Evolutionary conservation across 139 green algal species (phyloP), one percentile per base, ranked within the genome.

Genomic region (Picochlorum sp.): DNA sequence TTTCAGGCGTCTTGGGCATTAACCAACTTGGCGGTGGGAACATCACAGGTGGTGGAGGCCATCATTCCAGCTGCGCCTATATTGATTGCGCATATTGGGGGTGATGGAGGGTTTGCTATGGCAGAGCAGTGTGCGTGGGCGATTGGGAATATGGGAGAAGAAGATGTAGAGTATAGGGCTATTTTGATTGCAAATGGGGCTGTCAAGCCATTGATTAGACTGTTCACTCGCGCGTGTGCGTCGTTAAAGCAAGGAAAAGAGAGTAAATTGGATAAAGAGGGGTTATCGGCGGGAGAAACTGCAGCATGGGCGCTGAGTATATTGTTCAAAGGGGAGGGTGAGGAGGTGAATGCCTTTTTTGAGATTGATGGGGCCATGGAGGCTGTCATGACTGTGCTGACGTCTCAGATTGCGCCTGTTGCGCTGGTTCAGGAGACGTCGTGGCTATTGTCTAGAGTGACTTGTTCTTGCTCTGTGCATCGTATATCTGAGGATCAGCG

Each of bases 91-190:
- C 69, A 77, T 30, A 54, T 81, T 38, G 66, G 55, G 6, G 68
- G 65, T 26, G 63, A 58, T 37, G 72, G 54, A 54, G 74, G 74
- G 38, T 55, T 75, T 45, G 41, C 70, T 2, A 65, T 82, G 28
- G 75, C 75, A 23, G 72, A 81, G 72, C 75, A 82, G 67, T 70
- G 67, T n/a, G 75, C 72, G 16, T 82, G 75, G 75, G 75, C 72
- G 0, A n/a, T 81, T 37, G 74, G 75, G 30, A 81, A 81, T 54
- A 55, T 81, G 4, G 75, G 72, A 6, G 75, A 30, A 5, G 75
- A 81, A 34, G 75, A 71, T 41, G 56, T 55, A 8, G 75, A 68
- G 4, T 67, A 79, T 44, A 59, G 71, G 2, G 41, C 61, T 34
- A 70, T 55, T 5, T 49, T 81, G 44, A 59, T 80, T 13, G 61